Evolutionary conservation across 495 filamentous ascomycete genomes (phyloP), one percentile per base, ranked within the genome.

Genomic region (Glutinoglossum americanum): DNA sequence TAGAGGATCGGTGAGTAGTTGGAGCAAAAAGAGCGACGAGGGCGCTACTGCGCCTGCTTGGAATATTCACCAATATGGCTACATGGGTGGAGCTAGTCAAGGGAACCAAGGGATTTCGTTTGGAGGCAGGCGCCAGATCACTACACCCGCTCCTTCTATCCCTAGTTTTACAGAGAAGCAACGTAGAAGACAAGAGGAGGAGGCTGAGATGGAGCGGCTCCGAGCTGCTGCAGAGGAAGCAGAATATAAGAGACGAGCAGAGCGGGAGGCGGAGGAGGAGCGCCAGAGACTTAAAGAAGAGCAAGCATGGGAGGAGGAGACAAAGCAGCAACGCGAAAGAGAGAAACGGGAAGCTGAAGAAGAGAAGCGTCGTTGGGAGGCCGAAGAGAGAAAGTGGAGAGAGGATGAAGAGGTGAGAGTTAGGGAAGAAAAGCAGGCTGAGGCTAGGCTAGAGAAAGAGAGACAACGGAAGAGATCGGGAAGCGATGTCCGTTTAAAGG

Each of bases 51-150:
- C 80, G 3, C 93, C 93, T 1, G 93, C 93, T 27, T 99, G 93
- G 93, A 97, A 99, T 64, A 96, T 97, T 59, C 86, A 90, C 44
- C 93, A 99, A 64, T 99, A 97, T 62, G 90, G 92, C 10, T 97
- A 96, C 68, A 92, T 97, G 86, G 93, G 93, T 54, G 93, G 93
- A 30, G 93, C 93, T 8, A 94, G 85, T 62, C 93, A 99, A 68
- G 90, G 85, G 6, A 97, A 94, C 64, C 80, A 95, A 60, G 93
- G 93, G 21, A 82, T 99, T 60, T 78, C 84, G 6, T 99, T 96
- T 66, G 93, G 93, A 55, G 85, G 80, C 25, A 78, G 88, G 59
- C 76, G 93, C 47, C 93, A 99, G 69, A 97, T 99, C 62, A 97
- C 92, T 1, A 85, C 76, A 60, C 77, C 86, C 9, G 75, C 75